Evolutionary conservation across 768 basidiomycete genomes (phyloP).

Genomic region (Auricularia auricula-judae): DNA sequence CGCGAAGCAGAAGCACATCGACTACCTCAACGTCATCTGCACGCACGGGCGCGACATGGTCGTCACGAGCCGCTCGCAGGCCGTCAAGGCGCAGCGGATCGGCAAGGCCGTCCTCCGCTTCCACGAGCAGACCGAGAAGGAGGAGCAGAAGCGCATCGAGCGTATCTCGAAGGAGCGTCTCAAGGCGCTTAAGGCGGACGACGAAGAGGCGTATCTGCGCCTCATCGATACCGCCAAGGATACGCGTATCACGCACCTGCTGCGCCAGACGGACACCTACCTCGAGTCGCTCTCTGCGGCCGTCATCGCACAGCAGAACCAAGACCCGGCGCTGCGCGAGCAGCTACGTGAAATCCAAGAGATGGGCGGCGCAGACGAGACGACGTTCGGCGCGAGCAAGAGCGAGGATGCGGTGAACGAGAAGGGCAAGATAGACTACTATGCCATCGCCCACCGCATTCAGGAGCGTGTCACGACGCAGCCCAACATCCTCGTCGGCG

Average conservation of each 20-base stretch:
- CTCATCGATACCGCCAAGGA: slow-evolving; percentile 99
- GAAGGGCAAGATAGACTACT: slow-evolving; percentile 84
- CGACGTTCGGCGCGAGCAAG: slow-evolving; percentile 81
- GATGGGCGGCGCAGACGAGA: slow-evolving; percentile 63
- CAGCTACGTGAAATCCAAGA: slow-evolving; percentile 47
- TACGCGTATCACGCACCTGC: slow-evolving; percentile 92
- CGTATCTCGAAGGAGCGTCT: slow-evolving; percentile 94
- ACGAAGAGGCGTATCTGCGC: slow-evolving; percentile 99
- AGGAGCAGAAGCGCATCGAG: slow-evolving; percentile 96
- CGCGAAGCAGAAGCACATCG: slow-evolving; percentile 93
- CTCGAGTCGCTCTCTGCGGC: slow-evolving; percentile 92
- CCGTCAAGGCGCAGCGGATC: slow-evolving; percentile 50
- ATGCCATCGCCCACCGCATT: slow-evolving; percentile 86
- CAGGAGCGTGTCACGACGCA: slow-evolving; percentile 75
- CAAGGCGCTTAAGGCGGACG: slow-evolving; percentile 92
- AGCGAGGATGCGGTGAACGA: slow-evolving; percentile 37
- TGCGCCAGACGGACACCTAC: slow-evolving; percentile 89
- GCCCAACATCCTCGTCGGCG: slow-evolving; percentile 67
- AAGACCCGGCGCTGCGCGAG: slow-evolving; percentile 29
- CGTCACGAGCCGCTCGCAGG: slow-evolving; percentile 39
- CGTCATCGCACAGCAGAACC: slow-evolving; percentile 84
- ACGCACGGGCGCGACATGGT: slow-evolving; percentile 66
- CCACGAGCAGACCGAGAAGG: slow-evolving; percentile 88
- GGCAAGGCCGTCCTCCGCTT: slow-evolving; percentile 72
- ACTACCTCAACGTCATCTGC: slow-evolving; percentile 82